Evolutionary conservation across 2,329 filamentous ascomycete genomes (phyloP).

Genomic region (Gaeumannomyces tritici): DNA sequence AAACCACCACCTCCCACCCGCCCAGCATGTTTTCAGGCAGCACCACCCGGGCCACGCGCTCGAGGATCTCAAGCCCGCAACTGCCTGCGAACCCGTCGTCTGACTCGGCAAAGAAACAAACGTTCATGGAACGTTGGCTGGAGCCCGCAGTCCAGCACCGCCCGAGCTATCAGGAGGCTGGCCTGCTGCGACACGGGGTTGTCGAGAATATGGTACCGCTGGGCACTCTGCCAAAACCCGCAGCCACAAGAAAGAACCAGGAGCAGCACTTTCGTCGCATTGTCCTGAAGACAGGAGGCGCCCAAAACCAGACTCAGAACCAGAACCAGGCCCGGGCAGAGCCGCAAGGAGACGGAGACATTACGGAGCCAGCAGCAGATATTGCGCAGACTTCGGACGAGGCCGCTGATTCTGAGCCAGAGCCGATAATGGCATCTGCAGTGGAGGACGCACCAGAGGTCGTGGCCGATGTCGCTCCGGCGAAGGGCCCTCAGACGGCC

Average conservation of each 20-base stretch:
- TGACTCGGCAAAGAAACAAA: constrained; percentile 23
- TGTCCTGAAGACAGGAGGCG: neutral
- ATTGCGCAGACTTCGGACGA: neutral
- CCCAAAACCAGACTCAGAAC: neutral
- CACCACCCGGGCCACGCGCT: constrained; percentile 40
- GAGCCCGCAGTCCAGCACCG: constrained; percentile 49
- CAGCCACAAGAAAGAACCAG: constrained; percentile 43
- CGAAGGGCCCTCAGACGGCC: neutral
- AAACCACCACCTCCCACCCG: neutral
- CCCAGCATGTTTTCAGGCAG: constrained; percentile 6
- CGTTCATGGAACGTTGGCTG: constrained; percentile 47
- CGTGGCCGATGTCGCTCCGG: neutral
- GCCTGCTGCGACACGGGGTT: constrained; percentile 64
- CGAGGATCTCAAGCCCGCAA: constrained; percentile 47
- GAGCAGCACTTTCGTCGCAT: constrained; percentile 4
- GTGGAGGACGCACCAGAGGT: neutral
- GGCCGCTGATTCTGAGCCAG: neutral
- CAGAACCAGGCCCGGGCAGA: neutral
- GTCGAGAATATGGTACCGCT: constrained; percentile 77
- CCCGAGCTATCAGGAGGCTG: constrained; percentile 70
- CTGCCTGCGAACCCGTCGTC: constrained; percentile 13
- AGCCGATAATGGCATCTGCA: neutral
- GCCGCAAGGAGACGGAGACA: neutral
- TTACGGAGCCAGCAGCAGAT: neutral
- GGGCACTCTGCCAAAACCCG: constrained; percentile 59